Conservation (phyloP, 2,329 filamentous ascomycete species). For the Aspergillus ochraceoroseus region DNA sequence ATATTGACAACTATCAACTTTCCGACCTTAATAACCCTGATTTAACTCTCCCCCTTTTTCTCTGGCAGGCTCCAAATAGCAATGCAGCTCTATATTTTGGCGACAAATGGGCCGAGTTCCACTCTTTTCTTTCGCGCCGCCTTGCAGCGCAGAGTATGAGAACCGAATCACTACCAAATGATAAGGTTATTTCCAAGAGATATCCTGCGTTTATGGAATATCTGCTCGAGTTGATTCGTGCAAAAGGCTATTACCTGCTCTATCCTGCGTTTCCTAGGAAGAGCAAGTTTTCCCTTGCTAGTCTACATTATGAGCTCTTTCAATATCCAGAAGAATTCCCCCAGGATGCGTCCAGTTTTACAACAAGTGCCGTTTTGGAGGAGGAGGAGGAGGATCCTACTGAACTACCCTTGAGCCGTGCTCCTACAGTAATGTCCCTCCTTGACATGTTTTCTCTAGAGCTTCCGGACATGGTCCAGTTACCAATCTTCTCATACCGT, state of each 20-base stretch:
- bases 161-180: slow-evolving; percentile 17
- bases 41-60: slow-evolving; percentile 57
- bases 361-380: too few species aligned
- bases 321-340: slow-evolving; percentile 64
- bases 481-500: slow-evolving; percentile 61
- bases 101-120: slow-evolving; percentile 79
- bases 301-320: slow-evolving; percentile 71
- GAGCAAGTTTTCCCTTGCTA: slow-evolving; percentile 57
- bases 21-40: slow-evolving; percentile 22
- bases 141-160: slow-evolving; percentile 40
- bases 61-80: slow-evolving; percentile 80
- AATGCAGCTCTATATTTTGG: slow-evolving; percentile 79
- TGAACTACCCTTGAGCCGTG: slow-evolving; percentile 32
- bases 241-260: slow-evolving; percentile 70
- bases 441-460: slow-evolving; percentile 45
- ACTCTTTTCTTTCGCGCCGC: slow-evolving; percentile 67
- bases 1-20: slow-evolving; percentile 4
- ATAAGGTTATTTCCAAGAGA: slow-evolving; percentile 60
- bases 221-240: slow-evolving; percentile 67
- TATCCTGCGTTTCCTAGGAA: slow-evolving; percentile 60
- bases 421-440: slow-evolving; percentile 47
- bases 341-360: slow-evolving; percentile 12
- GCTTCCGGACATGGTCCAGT: slow-evolving; percentile 45
- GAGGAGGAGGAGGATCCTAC: too few species aligned
- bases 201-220: slow-evolving; percentile 76